Evolutionary conservation across 257 asterid species (phyloP).

Genomic region (Fraxinus cuspidata): DNA sequence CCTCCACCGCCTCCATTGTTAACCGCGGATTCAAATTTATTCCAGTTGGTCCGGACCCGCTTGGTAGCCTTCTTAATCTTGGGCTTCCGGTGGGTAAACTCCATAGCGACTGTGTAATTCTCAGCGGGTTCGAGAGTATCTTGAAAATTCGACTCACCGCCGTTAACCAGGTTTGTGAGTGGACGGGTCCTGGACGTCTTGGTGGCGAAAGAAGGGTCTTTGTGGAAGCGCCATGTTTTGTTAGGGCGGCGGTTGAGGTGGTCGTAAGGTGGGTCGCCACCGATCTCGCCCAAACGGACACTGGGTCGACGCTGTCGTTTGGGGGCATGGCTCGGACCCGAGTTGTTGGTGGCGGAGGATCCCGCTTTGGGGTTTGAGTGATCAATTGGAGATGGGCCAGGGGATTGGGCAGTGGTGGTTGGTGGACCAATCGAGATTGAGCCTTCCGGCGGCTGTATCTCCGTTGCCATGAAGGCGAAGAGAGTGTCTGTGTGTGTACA

Average conservation of each 20-base stretch:
- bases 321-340: slow-evolving; percentile 58
- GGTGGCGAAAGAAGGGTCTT: slow-evolving; percentile 72
- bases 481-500: slow-evolving; percentile 20
- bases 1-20: slow-evolving; percentile 26
- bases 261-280: slow-evolving; percentile 73
- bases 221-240: slow-evolving; percentile 74
- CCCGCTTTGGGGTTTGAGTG: slow-evolving; percentile 26
- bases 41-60: slow-evolving; percentile 81
- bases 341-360: slow-evolving; percentile 18
- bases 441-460: slow-evolving; percentile 60
- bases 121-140: slow-evolving; percentile 41
- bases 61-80: slow-evolving; percentile 68
- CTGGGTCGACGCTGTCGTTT: slow-evolving; percentile 98
- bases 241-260: slow-evolving; percentile 55
- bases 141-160: slow-evolving; percentile 45
- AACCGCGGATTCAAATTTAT: slow-evolving; percentile 49
- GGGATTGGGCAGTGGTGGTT: slow-evolving; percentile 31
- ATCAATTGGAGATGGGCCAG: slow-evolving; percentile 47
- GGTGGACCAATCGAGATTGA: slow-evolving; percentile 42
- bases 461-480: slow-evolving; percentile 56
- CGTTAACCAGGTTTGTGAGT: slow-evolving; percentile 81
- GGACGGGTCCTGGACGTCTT: slow-evolving; percentile 88
- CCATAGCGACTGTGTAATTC: slow-evolving; percentile 26
- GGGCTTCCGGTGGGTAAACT: slow-evolving; percentile 54
- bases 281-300: slow-evolving; percentile 97